Conservation (phyloP, 2,329 filamentous ascomycete genomes). For the Rachicladosporium sp. region DNA sequence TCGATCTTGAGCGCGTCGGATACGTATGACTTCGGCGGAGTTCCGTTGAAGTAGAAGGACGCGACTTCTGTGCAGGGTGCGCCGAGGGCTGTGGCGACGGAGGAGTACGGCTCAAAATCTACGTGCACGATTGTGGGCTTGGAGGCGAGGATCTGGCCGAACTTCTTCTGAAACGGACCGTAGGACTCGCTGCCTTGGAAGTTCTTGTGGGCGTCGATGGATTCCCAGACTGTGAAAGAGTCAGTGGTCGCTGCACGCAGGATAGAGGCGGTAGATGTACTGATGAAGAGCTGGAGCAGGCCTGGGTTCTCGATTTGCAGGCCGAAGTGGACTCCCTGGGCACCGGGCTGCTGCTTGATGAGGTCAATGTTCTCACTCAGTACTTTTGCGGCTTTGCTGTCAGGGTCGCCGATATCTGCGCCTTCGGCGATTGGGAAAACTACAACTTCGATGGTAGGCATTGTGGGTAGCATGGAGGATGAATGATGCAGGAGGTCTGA, state of each 20-base stretch:
- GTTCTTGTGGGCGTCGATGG: conserved; percentile 24
- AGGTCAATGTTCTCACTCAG: conserved; percentile 24
- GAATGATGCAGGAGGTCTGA: conserved; percentile 5
- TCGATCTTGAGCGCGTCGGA: conserved; percentile 15
- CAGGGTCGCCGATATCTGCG: conserved; percentile 20
- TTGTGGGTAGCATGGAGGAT: conserved; percentile 4
- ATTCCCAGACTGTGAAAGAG: conserved; percentile 30
- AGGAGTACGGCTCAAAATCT: conserved; percentile 15
- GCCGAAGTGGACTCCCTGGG: conserved; percentile 26
- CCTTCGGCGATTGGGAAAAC: conserved; percentile 27
- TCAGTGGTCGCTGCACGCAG: neutral
- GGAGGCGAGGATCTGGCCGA: conserved; percentile 20
- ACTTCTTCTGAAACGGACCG: conserved; percentile 23
- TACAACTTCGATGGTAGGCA: conserved; percentile 30
- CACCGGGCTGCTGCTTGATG: conserved; percentile 26
- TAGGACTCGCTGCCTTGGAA: conserved; percentile 30
- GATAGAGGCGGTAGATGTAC: conserved; percentile 19
- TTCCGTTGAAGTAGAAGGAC: conserved; percentile 30
- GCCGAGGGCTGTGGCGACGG: conserved; percentile 14
- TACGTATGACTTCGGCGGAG: conserved; percentile 24
- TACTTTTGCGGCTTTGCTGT: conserved; percentile 17
- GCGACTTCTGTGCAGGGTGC: conserved; percentile 40
- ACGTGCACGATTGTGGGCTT: conserved; percentile 23
- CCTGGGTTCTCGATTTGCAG: conserved; percentile 27
- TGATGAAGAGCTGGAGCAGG: conserved; percentile 26